A percentile compares a stretch with the other conserved stretches of the same genome.
These are phyloP conservation scores for Dactylellina leptospora DNA, from an alignment of 2,329 filamentous ascomycete species.

Conservation along the genomic window DNA sequence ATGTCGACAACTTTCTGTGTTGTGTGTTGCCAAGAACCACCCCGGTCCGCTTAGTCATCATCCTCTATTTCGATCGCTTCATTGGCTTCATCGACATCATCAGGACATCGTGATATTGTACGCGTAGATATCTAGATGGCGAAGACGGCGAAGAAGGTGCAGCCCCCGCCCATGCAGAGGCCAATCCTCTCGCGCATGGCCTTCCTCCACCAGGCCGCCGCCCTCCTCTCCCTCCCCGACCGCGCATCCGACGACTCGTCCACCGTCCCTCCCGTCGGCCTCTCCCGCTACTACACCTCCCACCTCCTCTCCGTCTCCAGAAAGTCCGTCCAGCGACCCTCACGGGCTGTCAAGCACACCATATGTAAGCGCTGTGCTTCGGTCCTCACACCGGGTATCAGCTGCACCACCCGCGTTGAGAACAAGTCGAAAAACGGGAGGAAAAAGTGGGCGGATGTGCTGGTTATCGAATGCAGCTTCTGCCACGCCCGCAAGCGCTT, in stretches of 20 bases:
- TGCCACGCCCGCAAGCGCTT: constrained; percentile 30
- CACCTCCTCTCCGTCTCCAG: constrained; percentile 41
- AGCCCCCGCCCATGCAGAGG: constrained; percentile 25
- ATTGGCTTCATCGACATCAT: background rate
- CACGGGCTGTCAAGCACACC: constrained; percentile 25
- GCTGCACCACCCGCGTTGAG: constrained; percentile 31
- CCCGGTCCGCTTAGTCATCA: constrained; percentile 4
- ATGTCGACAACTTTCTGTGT: constrained; percentile 1
- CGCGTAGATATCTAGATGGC: constrained; percentile 5
- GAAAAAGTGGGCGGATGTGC: constrained; percentile 33
- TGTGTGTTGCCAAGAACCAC: constrained; percentile 13
- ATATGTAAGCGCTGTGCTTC: constrained; percentile 45
- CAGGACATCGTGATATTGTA: background rate
- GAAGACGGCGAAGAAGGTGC: background rate
- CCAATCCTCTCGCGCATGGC: constrained; percentile 40
- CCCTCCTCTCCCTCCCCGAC: constrained; percentile 22
- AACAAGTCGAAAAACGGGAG: constrained; percentile 37
- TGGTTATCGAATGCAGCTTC: constrained; percentile 25
- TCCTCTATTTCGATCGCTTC: background rate
- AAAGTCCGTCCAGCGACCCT: constrained; percentile 45
- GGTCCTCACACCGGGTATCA: constrained; percentile 24
- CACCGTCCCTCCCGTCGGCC: constrained; percentile 4
- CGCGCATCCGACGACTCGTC: background rate
- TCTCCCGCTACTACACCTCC: constrained; percentile 43
- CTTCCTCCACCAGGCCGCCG: constrained; percentile 43